A percentile compares a stretch with the other conserved stretches of the same genome.
Conservation (phyloP, 2,329 filamentous ascomycete species). For the Thelonectria blattea region DNA sequence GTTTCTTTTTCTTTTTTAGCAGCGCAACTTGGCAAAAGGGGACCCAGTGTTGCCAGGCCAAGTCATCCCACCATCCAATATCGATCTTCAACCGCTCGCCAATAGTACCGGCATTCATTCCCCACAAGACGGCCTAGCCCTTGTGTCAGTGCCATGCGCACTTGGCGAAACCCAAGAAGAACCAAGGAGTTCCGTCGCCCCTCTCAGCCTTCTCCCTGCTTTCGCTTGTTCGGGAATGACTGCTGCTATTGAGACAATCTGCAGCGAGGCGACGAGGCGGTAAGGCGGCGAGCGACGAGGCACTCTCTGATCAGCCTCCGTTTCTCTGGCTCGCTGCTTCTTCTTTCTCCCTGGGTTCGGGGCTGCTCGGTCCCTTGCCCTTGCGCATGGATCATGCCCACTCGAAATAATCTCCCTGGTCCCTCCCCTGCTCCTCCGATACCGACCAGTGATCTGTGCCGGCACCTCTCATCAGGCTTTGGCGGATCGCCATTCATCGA, state of each 20-base stretch:
- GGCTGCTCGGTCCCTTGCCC: conserved; percentile 32
- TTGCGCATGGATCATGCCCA: conserved; percentile 23
- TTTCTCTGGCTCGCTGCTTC: conserved; percentile 5
- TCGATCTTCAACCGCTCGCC: conserved; percentile 33
- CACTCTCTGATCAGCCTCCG: conserved; percentile 10
- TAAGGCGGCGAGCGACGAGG: too few relatives aligned
- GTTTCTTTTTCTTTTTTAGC: conserved; percentile 23
- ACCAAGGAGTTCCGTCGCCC: too few relatives aligned
- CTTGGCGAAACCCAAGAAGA: neutral
- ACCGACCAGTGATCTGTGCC: conserved; percentile 36
- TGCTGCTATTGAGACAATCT: conserved; percentile 27
- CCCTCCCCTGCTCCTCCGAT: conserved; percentile 30
- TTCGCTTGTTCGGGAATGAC: neutral
- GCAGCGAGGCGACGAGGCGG: too few relatives aligned
- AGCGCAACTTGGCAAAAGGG: conserved; percentile 11
- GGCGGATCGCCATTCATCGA: conserved; percentile 34
- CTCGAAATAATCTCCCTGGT: conserved; percentile 29
- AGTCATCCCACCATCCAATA: conserved; percentile 30
- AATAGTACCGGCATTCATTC: conserved; percentile 25
- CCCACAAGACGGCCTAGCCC: conserved; percentile 26
- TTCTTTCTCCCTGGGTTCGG: conserved; percentile 29
- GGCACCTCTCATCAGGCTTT: conserved; percentile 31
- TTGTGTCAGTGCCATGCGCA: conserved; percentile 24
- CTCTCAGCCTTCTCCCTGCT: neutral
- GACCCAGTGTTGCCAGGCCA: conserved; percentile 23